Evolutionary conservation across 2,329 filamentous ascomycete genomes (phyloP).

Genomic region (Neobulgaria alba): DNA sequence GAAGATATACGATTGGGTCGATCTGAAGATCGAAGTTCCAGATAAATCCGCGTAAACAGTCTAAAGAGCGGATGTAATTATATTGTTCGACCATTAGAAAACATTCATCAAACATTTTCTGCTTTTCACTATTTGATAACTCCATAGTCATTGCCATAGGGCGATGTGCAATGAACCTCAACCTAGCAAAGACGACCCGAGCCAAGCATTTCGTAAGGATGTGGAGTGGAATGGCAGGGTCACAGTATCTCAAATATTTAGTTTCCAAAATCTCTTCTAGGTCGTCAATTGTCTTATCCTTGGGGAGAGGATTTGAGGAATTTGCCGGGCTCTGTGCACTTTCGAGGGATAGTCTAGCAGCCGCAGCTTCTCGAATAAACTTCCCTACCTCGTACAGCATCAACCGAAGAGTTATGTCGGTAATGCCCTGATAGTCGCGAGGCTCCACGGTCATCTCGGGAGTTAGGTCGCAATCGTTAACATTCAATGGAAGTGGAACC

Average conservation of each 20-base stretch:
- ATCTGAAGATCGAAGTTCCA: slow-evolving; percentile 27
- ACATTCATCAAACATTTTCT: not conserved
- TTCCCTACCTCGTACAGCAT: slow-evolving; percentile 2
- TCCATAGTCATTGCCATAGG: slow-evolving; percentile 1
- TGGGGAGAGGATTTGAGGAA: slow-evolving; percentile 1
- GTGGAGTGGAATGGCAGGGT: slow-evolving; percentile 31
- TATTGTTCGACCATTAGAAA: slow-evolving; percentile 18
- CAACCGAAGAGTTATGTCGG: slow-evolving; percentile 1
- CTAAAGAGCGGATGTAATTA: slow-evolving; percentile 18
- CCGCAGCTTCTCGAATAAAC: slow-evolving; percentile 4
- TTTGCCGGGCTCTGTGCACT: slow-evolving; percentile 3
- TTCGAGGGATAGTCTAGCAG: slow-evolving; percentile 2
- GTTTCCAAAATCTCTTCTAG: slow-evolving; percentile 32
- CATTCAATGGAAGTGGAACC: not conserved
- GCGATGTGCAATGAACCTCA: slow-evolving; percentile 20
- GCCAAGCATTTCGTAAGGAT: slow-evolving; percentile 16
- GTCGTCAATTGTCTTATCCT: slow-evolving; percentile 10
- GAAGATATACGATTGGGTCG: slow-evolving; percentile 23
- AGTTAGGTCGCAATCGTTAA: slow-evolving; percentile 1
- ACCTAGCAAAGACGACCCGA: slow-evolving; percentile 8
- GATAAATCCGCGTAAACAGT: slow-evolving; percentile 18
- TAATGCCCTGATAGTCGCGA: not conserved
- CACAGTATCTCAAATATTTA: slow-evolving; percentile 33
- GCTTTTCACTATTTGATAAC: not conserved
- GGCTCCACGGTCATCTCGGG: slow-evolving; percentile 1